Evolutionary conservation across 768 basidiomycete genomes (phyloP).

Genomic region (Tylopilus intermedius): DNA sequence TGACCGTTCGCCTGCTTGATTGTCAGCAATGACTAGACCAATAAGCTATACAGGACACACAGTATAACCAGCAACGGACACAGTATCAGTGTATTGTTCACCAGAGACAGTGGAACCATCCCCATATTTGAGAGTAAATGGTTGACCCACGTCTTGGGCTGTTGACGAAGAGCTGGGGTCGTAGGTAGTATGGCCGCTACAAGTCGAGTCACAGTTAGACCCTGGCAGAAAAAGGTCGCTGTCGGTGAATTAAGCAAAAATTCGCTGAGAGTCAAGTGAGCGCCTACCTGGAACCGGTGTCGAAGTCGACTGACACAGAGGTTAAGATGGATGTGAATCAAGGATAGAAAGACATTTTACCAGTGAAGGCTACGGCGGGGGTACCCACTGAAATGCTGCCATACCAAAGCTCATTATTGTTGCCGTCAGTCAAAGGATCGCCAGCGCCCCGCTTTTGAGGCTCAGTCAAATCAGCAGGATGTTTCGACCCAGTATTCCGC

Average conservation of each 20-base stretch:
- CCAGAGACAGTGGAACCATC: slow-evolving; percentile 33
- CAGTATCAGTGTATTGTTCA: slow-evolving; percentile 34
- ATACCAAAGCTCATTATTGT: slow-evolving; percentile 3
- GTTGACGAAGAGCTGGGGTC: slow-evolving; percentile 23
- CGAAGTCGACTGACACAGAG: slow-evolving; percentile 18
- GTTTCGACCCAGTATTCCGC: neutral
- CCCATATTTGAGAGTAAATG: slow-evolving; percentile 32
- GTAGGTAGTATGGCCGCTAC: slow-evolving; percentile 25
- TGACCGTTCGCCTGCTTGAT: slow-evolving; percentile 4
- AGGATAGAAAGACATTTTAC: neutral
- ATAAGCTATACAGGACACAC: neutral
- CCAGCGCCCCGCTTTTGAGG: neutral
- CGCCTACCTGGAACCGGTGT: slow-evolving; percentile 23
- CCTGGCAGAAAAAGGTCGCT: slow-evolving; percentile 16
- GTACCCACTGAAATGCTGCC: slow-evolving; percentile 9
- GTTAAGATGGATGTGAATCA: too few species aligned
- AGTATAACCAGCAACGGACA: slow-evolving; percentile 1
- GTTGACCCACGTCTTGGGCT: slow-evolving; percentile 14
- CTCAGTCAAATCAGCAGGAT: neutral
- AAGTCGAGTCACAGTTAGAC: slow-evolving; percentile 10
- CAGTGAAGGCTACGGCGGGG: neutral
- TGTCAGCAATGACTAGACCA: neutral
- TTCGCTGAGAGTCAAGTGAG: neutral
- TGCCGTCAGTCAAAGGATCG: neutral
- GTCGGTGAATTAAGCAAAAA: neutral